Percentiles rank a stretch among this genome's conserved stretches.
These are phyloP conservation scores for Arctium minus DNA, from an alignment of 129 eudicot species.

Conservation along the genomic window DNA sequence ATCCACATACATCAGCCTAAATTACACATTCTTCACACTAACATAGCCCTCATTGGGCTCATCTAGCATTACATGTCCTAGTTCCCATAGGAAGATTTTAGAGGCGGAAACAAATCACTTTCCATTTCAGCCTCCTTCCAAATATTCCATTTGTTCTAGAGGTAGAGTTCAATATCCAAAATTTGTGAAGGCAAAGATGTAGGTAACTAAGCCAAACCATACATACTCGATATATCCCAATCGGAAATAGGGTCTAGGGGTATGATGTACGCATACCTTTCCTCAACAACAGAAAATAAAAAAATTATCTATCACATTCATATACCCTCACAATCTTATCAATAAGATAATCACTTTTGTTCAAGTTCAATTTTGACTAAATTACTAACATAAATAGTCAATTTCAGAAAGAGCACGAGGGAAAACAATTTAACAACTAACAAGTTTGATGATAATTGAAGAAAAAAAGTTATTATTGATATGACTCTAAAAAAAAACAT, in stretches of 20 bases:
- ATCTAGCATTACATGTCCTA: not conserved
- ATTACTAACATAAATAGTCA: not conserved
- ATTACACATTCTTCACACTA: not conserved
- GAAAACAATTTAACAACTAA: not conserved
- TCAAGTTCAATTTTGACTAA: not conserved
- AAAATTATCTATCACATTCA: not conserved
- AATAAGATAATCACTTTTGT: too few relatives aligned
- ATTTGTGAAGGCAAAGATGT: not conserved
- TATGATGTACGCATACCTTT: too few relatives aligned
- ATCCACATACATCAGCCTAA: not conserved
- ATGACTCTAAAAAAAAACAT: not conserved
- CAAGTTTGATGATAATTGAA: too few relatives aligned
- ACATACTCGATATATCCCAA: too few relatives aligned
- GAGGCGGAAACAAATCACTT: not conserved
- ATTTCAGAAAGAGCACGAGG: too few relatives aligned
- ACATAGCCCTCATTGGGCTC: not conserved
- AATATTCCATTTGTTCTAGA: not conserved
- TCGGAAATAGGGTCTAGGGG: too few relatives aligned
- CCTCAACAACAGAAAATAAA: too few relatives aligned
- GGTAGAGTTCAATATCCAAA: not conserved
- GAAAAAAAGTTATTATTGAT: not conserved
- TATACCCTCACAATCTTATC: not conserved
- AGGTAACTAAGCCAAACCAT: not conserved
- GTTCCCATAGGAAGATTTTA: not conserved
- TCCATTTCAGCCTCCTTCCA: not conserved